Conservation (phyloP, 2,329 filamentous ascomycete genomes). For the Arthrobotrys megalospora region DNA sequence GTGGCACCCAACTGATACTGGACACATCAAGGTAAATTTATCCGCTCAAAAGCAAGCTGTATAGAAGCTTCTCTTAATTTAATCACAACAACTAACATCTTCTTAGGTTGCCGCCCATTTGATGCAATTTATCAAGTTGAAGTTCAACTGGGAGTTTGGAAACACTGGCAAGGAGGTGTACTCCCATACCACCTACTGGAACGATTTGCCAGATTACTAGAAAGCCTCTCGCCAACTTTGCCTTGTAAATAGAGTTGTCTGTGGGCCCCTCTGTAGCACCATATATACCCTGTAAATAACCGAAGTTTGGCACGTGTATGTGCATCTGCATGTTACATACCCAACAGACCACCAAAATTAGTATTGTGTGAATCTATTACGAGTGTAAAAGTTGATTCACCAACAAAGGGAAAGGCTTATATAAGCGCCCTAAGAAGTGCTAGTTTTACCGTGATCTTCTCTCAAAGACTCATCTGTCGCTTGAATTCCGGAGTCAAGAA, state of each 20-base stretch:
- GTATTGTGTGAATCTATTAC: not conserved
- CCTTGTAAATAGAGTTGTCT: not conserved
- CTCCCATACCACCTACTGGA: slow-evolving; percentile 52
- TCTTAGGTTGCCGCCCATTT: slow-evolving; percentile 72
- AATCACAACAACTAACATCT: not conserved
- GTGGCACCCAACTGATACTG: slow-evolving; percentile 75
- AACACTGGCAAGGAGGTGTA: slow-evolving; percentile 68
- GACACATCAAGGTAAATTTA: slow-evolving; percentile 71
- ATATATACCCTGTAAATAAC: slow-evolving; percentile 28
- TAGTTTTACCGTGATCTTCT: no score
- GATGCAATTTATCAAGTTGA: slow-evolving; percentile 73
- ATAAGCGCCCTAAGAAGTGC: not conserved
- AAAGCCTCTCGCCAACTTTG: slow-evolving; percentile 2
- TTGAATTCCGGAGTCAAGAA: not conserved
- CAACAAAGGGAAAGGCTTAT: not conserved
- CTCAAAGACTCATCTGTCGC: not conserved
- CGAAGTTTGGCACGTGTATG: slow-evolving; percentile 19
- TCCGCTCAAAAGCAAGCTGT: not conserved
- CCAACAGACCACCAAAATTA: slow-evolving; percentile 14
- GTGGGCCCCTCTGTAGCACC: not conserved
- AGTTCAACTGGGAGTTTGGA: slow-evolving; percentile 73
- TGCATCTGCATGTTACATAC: slow-evolving; percentile 23
- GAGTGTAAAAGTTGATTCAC: not conserved
- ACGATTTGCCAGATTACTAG: slow-evolving; percentile 42
- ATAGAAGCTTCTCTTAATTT: not conserved